A percentile compares a stretch with the other conserved stretches of the same genome.
phyloP scores from a whole-genome alignment of 441 rosid genomes.

The Melianthus villosus region DNA sequence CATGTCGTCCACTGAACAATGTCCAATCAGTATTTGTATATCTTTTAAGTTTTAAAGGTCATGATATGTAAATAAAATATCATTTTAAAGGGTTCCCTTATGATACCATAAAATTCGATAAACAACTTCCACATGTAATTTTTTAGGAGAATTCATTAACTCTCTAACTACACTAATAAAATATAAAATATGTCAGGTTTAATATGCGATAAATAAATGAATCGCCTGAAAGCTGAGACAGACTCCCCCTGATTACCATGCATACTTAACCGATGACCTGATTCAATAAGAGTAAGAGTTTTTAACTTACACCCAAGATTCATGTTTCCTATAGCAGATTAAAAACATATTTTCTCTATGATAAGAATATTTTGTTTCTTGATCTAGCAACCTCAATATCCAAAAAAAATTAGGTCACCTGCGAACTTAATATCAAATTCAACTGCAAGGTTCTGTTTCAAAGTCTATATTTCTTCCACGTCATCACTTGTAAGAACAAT shows the following conservation, averaged over 20 bases:
- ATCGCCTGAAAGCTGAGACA: background rate
- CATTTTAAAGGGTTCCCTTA: background rate
- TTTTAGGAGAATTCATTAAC: constrained; percentile 1
- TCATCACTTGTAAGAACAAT: constrained; percentile 1
- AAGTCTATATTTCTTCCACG: background rate
- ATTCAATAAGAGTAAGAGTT: background rate
- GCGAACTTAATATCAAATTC: constrained; percentile 3
- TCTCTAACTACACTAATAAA: background rate
- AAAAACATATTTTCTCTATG: background rate
- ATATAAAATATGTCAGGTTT: background rate
- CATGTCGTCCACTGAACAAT: background rate
- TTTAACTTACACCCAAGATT: background rate
- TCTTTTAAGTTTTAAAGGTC: no score
- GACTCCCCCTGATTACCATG: background rate
- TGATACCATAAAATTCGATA: background rate
- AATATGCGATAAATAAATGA: constrained; percentile 5
- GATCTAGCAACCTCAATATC: background rate
- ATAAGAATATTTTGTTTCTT: constrained; percentile 1
- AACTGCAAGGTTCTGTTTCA: background rate
- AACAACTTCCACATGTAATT: background rate
- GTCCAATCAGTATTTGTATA: background rate
- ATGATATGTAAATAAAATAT: no score
- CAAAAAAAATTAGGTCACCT: background rate
- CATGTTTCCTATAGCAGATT: background rate
- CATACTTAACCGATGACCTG: background rate